Base-by-base conservation (phyloP, 257 asterid genomes). In the Orobanche coerulescens region DNA sequence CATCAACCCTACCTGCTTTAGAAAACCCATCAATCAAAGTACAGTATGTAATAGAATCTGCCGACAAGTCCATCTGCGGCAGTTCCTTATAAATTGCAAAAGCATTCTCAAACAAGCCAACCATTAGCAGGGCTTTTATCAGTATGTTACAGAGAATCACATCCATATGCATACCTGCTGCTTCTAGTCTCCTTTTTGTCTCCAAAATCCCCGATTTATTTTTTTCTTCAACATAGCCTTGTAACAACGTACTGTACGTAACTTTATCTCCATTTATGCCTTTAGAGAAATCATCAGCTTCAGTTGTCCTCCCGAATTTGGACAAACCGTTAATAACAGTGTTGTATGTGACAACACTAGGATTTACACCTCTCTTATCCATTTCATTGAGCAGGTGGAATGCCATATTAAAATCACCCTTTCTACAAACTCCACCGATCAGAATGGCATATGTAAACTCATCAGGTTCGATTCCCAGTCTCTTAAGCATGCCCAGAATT, bases 51-150 rank as follows among this genome's bases (percentile, higher is more conserved):
- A 76, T 60, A 58, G 68, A 72, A 67, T 84, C 76, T 15, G 92
- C 77, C 15, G 65, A 69, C 70, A 88, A 54, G 71, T 66, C 75
- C 81, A 72, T 71, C 25, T 75, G 75, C 4, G 74, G 79, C 75
- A 87, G 65, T 61, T 74, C 73, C 55, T 78, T 69, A 73, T 77
- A 85, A 36, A 85, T 65, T 39, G 68, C 66, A 56, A 58, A 63
- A 64, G 85, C 96, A 67, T 91, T 94, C 71, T 84, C 98, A 43
- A 83, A 84, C 75, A 79, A 77, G 4, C 96, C 96, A 46, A 85
- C 83, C 87, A 82, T 74, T 62, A 88, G 73, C 52, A 84, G 49
- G 11, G 92, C 85, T 77, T 84, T 88, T 49, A 91, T 78, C 74
- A 91, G 79, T 52, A 83, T 62, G 65, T 85, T 85, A 71, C 90